phyloP scores from a whole-genome alignment of 495 filamentous ascomycete genomes.

The Entonaema liquescens region DNA sequence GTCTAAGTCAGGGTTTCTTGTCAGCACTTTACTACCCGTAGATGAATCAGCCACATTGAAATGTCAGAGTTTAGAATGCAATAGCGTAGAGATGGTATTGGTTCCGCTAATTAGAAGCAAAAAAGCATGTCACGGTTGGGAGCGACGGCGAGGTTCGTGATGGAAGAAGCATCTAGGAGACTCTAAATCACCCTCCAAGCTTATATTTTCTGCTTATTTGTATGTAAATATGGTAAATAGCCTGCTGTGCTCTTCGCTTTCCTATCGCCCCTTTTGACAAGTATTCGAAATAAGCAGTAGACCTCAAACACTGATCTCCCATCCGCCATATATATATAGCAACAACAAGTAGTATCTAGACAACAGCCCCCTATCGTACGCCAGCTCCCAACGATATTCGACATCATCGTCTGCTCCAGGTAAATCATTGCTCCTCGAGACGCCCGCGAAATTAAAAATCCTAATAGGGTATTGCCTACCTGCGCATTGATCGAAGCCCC shows the following conservation, averaged over 20 bases:
- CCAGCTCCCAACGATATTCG: constrained; percentile 8
- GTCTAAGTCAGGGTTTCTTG: constrained; percentile 21
- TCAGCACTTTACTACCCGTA: constrained; percentile 32
- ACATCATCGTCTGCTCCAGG: constrained; percentile 17
- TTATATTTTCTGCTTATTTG: constrained; percentile 20
- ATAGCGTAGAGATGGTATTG: not conserved
- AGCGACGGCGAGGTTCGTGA: constrained; percentile 1
- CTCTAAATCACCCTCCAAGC: constrained; percentile 2
- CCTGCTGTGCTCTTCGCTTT: not conserved
- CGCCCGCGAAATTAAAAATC: constrained; percentile 30
- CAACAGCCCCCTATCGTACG: not conserved
- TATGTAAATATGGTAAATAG: constrained; percentile 6
- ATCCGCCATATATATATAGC: constrained; percentile 20
- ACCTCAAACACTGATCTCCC: constrained; percentile 2
- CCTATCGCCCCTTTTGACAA: constrained; percentile 4
- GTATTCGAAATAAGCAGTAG: constrained; percentile 26
- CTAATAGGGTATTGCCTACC: constrained; percentile 25
- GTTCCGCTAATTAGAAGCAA: not conserved
- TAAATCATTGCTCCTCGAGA: constrained; percentile 26
- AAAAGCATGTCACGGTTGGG: not conserved
- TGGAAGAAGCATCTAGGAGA: constrained; percentile 5
- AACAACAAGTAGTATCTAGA: constrained; percentile 9
- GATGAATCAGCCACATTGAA: constrained; percentile 19
- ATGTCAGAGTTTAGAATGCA: not conserved
- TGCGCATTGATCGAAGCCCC: constrained; percentile 13